These are phyloP conservation scores for Yamadazyma friedrichii DNA, from an alignment of 1,139 yeast genomes.

Conservation along the genomic window DNA sequence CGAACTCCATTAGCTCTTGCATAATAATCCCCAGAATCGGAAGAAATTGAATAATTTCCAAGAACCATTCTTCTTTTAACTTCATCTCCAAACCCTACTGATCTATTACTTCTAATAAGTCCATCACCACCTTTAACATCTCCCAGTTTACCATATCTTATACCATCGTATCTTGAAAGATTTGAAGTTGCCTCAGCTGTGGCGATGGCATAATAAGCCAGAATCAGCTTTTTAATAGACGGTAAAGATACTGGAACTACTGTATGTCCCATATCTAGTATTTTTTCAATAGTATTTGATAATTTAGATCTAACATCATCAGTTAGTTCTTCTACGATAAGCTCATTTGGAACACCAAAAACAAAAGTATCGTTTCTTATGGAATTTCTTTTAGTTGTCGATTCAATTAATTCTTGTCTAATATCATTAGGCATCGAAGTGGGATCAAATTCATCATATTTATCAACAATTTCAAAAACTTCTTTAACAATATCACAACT, in stretches of 20 bases:
- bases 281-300: constrained; percentile 37
- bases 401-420: constrained; percentile 27
- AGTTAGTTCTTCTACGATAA: constrained; percentile 56
- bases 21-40: constrained; percentile 77
- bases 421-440: constrained; percentile 53
- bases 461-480: constrained; percentile 58
- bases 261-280: constrained; percentile 53
- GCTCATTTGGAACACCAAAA: constrained; percentile 75
- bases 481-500: constrained; percentile 40
- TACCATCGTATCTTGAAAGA: constrained; percentile 84
- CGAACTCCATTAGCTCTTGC: constrained; percentile 73
- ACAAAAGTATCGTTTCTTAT: constrained; percentile 22
- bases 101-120: constrained; percentile 58
- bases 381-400: constrained; percentile 7
- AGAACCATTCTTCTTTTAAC: constrained; percentile 79
- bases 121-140: constrained; percentile 27
- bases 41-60: constrained; percentile 83
- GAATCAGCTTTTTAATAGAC: constrained; percentile 62
- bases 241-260: constrained; percentile 69
- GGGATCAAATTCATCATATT: constrained; percentile 73
- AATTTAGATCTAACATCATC: constrained; percentile 47
- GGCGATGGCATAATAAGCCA: constrained; percentile 82
- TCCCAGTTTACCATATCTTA: constrained; percentile 63
- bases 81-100: constrained; percentile 70
- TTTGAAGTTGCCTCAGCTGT: constrained; percentile 96